Evolutionary conservation across 2,329 filamentous ascomycete species (phyloP), one percentile per base, ranked within the genome.

Genomic region (Ophiostoma australiae): DNA sequence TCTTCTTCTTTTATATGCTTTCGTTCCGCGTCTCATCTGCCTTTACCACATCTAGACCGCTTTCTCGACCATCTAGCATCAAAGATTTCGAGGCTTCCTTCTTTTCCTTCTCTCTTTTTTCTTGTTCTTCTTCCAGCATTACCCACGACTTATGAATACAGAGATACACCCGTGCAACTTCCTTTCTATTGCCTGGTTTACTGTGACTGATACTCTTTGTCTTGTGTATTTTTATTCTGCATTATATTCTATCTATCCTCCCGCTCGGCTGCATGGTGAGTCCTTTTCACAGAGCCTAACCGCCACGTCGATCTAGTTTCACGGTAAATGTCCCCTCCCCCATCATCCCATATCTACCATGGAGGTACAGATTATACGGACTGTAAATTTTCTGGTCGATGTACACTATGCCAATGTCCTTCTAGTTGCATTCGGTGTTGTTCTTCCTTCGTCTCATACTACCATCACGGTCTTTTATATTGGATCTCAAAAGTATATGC

Each of bases 31-130:
- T 23, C 33, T 35, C 33, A 37, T 17, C 31, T 39, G 13, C 20
- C 27, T 68, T 41, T 15, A 52, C 17, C 48, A 55, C 31, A 27
- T 48, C n/a, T 58, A 58, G 52, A 58, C 52, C 44, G 15, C 39
- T 67, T 10, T 69, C 27, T 17, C 23, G 23, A 15, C n/a, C n/a
- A 55, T 70, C 55, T 70, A 65, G 52, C 67, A 70, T 58, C 33
- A 37, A 8, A 58, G 52, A 8, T 23, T 27, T 27, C 52, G 11
- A 48, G 44, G 17, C 31, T 13, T 27, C 7, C 23, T 13, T 13
- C 39, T 11, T 58, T 4, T 27, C n/a, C 3, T 55, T 55, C 20
- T 55, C 27, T 27, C 7, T 27, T 27, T 6, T 11, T 27, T 8
- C 27, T 27, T 13, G 11, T 13, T 27, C 23, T 13, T 13, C 11